phyloP scores from a whole-genome alignment of 1,284 basidiomycete species.

The Crucibulum cyathiforme region DNA sequence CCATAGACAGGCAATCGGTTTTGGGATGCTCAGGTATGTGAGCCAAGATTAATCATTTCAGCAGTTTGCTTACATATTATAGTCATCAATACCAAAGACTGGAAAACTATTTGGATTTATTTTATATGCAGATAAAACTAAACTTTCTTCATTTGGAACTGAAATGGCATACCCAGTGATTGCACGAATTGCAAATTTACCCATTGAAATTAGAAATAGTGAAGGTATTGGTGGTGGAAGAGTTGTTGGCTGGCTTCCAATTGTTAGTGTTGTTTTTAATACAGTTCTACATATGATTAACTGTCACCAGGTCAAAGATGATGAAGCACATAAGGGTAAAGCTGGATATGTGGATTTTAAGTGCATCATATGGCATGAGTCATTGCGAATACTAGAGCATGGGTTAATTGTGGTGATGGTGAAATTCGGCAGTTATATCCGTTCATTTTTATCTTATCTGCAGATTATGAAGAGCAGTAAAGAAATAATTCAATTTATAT shows the following conservation, averaged over 20 bases:
- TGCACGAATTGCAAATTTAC: slow-evolving; percentile 43
- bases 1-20: slow-evolving; percentile 21
- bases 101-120: slow-evolving; percentile 22
- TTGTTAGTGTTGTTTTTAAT: slow-evolving; percentile 32
- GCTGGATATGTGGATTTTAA: slow-evolving; percentile 38
- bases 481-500: slow-evolving; percentile 12
- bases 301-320: slow-evolving; percentile 29
- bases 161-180: slow-evolving; percentile 51
- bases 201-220: slow-evolving; percentile 42
- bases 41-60: too few species aligned
- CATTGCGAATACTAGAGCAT: slow-evolving; percentile 29
- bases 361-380: slow-evolving; percentile 39
- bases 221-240: slow-evolving; percentile 41
- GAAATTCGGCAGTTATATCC: slow-evolving; percentile 31
- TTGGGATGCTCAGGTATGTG: slow-evolving; percentile 31
- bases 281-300: not conserved
- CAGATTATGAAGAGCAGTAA: slow-evolving; percentile 49
- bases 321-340: slow-evolving; percentile 30
- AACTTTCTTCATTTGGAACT: slow-evolving; percentile 49
- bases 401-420: slow-evolving; percentile 29
- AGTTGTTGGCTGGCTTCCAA: slow-evolving; percentile 51
- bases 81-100: slow-evolving; percentile 16
- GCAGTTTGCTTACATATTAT: too few species aligned
- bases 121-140: slow-evolving; percentile 53
- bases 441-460: slow-evolving; percentile 38